Percentiles rank a stretch among this genome's conserved stretches.
These are phyloP conservation scores for Aureobasidium pullulans DNA, from an alignment of 2,329 filamentous ascomycete genomes.

Conservation along the genomic window DNA sequence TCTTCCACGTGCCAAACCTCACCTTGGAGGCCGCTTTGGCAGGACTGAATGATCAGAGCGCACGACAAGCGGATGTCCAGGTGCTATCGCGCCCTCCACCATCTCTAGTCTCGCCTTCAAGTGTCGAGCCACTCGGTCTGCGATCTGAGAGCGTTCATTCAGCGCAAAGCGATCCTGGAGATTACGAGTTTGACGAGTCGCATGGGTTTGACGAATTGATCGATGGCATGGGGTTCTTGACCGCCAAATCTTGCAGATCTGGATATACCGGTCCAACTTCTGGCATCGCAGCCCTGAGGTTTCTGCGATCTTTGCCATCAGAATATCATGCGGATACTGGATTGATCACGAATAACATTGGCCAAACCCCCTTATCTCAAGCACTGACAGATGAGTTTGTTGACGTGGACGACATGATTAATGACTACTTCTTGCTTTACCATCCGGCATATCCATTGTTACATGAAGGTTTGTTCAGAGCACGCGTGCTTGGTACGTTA, in stretches of 20 bases:
- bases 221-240: background rate
- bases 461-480: background rate
- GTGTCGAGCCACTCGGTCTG: background rate
- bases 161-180: background rate
- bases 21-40: background rate
- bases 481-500: background rate
- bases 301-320: background rate
- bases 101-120: background rate
- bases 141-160: background rate
- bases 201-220: background rate
- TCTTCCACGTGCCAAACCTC: background rate
- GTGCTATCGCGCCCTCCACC: background rate
- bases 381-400: background rate
- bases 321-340: background rate
- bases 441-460: background rate
- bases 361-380: background rate
- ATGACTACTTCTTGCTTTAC: background rate
- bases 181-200: background rate
- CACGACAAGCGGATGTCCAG: no score
- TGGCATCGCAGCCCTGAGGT: background rate
- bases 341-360: background rate
- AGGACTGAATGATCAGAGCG: background rate
- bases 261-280: background rate
- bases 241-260: background rate
- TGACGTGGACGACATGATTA: background rate